phyloP scores from a whole-genome alignment of 2,329 filamentous ascomycete species.

The Thelonectria olida region DNA sequence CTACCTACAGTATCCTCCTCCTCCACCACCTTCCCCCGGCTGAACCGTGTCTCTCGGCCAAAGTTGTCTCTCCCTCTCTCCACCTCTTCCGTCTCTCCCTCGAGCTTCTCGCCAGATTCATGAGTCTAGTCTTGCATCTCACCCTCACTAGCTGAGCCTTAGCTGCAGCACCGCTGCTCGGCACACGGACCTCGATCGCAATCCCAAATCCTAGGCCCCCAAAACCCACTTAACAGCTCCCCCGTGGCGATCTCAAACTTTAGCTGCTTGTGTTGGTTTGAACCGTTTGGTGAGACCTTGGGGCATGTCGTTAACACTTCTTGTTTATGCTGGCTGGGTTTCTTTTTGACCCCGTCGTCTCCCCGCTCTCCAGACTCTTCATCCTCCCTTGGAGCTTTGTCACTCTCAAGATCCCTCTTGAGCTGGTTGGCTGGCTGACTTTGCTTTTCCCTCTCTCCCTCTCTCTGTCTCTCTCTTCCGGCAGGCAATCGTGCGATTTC shows the following conservation, averaged over 20 bases:
- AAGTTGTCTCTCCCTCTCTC: background rate
- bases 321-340: too few species aligned
- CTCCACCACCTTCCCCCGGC: background rate
- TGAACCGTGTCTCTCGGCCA: background rate
- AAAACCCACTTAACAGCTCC: background rate
- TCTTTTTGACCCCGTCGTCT: too few species aligned
- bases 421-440: background rate
- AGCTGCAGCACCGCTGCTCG: conserved; percentile 1
- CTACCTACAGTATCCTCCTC: background rate
- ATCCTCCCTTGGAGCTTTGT: background rate
- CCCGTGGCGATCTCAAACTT: conserved; percentile 1
- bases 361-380: too few species aligned
- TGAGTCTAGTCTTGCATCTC: background rate
- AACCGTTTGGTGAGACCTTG: background rate
- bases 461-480: background rate
- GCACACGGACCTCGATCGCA: conserved; percentile 13
- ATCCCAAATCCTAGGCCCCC: background rate
- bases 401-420: conserved; percentile 15
- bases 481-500: conserved; percentile 33
- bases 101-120: too few species aligned
- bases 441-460: background rate
- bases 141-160: background rate
- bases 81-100: background rate
- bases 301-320: background rate
- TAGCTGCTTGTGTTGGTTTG: conserved; percentile 5